Conservation (phyloP, 768 basidiomycete species). For the Amyloporia xantha region DNA sequence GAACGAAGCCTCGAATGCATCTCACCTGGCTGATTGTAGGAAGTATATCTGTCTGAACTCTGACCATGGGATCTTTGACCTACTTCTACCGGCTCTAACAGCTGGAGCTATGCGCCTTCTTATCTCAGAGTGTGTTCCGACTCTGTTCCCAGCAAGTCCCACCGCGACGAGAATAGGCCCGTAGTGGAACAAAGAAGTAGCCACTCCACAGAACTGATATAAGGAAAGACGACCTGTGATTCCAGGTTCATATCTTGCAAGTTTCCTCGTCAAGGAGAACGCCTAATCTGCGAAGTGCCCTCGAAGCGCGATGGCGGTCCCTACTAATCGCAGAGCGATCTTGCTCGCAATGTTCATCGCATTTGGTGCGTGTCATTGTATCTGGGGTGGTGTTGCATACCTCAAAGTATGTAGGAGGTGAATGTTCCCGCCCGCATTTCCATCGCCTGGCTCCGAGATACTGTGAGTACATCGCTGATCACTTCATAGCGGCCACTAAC, state of each 20-base stretch:
- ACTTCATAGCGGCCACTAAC: neutral
- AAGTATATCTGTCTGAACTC: too few species aligned
- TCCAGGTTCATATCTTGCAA: too few species aligned
- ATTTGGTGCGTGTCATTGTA: conserved; percentile 46
- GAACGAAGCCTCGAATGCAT: neutral
- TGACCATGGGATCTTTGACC: neutral
- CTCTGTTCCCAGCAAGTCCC: neutral
- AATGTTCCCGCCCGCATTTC: neutral
- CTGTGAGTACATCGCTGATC: neutral
- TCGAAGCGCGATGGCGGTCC: conserved; percentile 32
- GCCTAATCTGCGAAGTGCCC: neutral
- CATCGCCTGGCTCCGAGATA: neutral
- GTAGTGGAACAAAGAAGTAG: neutral
- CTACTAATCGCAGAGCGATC: conserved; percentile 57
- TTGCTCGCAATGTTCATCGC: conserved; percentile 65
- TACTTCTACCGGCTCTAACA: neutral
- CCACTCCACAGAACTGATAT: neutral
- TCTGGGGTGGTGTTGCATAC: neutral
- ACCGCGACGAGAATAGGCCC: neutral
- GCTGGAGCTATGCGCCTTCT: neutral
- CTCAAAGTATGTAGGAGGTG: neutral
- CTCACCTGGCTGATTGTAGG: neutral
- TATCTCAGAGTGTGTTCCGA: neutral
- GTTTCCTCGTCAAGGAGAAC: neutral
- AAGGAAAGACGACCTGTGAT: neutral